Percentiles rank a stretch among this genome's conserved stretches.
Conservation (phyloP, 805 yeast genomes). For the Candida ortonii region DNA sequence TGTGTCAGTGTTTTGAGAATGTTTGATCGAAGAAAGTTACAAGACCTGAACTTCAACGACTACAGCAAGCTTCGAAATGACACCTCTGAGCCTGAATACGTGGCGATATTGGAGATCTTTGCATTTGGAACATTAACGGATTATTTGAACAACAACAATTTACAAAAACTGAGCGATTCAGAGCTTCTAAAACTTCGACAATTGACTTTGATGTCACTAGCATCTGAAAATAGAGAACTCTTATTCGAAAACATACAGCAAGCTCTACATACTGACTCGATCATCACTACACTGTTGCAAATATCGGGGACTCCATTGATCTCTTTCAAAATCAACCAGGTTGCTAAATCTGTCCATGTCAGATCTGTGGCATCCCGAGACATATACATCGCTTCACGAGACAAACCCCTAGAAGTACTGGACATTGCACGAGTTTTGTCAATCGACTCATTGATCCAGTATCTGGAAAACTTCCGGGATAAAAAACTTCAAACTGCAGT, state of each 20-base stretch:
- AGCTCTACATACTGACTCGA: background rate
- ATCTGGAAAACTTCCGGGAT: conserved; percentile 9
- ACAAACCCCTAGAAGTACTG: conserved; percentile 13
- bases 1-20: too few relatives aligned
- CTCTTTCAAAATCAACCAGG: conserved; percentile 20
- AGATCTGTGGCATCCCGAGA: conserved; percentile 15
- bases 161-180: conserved; percentile 8
- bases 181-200: conserved; percentile 22
- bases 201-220: conserved; percentile 19
- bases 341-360: conserved; percentile 6
- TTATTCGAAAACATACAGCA: conserved; percentile 2
- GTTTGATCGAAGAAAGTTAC: too few relatives aligned
- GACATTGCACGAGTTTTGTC: conserved; percentile 1
- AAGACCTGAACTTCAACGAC: conserved; percentile 19
- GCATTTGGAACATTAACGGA: conserved; percentile 28
- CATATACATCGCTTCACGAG: conserved; percentile 18
- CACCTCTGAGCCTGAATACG: conserved; percentile 2
- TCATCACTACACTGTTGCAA: conserved; percentile 11
- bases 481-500: conserved; percentile 1
- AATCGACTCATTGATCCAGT: conserved; percentile 7
- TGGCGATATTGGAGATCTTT: conserved; percentile 24
- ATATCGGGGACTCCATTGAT: conserved; percentile 15
- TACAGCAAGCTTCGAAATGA: conserved; percentile 17
- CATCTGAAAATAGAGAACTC: conserved; percentile 6
- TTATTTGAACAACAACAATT: conserved; percentile 9